Conservation (phyloP, 1,284 basidiomycete genomes). For the Ceratobasidium sp. region DNA sequence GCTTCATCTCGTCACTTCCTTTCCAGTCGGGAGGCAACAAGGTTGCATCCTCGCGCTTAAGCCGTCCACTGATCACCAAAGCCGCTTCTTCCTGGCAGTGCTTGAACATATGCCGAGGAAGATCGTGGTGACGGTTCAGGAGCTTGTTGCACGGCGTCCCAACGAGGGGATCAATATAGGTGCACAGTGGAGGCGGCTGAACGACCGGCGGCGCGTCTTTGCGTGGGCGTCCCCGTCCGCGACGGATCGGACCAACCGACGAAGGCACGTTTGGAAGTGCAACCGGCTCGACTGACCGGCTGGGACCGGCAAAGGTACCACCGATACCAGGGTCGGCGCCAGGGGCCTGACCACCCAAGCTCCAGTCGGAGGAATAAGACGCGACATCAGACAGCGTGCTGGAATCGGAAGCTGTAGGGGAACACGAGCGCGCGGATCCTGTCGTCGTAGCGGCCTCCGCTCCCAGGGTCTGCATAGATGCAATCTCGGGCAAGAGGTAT, state of each 20-base stretch:
- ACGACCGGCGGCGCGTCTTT: constrained; percentile 32
- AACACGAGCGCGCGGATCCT: constrained; percentile 12
- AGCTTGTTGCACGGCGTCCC: constrained; percentile 20
- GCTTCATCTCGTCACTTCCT: constrained; percentile 28
- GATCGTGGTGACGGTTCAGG: constrained; percentile 34
- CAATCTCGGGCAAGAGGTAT: constrained; percentile 25
- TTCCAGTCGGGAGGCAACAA: constrained; percentile 23
- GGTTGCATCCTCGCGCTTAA: constrained; percentile 19
- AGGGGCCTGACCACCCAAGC: neutral
- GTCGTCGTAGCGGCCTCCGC: neutral
- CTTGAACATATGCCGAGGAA: constrained; percentile 34
- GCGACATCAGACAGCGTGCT: constrained; percentile 24
- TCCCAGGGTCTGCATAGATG: neutral
- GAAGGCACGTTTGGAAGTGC: neutral
- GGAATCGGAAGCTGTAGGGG: constrained; percentile 24
- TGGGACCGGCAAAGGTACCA: constrained; percentile 30
- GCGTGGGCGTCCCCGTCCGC: constrained; percentile 19
- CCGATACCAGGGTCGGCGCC: neutral
- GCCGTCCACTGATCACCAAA: constrained; percentile 17
- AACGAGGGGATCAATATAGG: constrained; percentile 19
- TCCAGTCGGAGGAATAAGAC: neutral
- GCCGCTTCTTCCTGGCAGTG: constrained; percentile 31
- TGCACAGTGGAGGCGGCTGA: constrained; percentile 26
- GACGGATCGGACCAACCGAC: constrained; percentile 14
- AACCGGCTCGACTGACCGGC: neutral